Evolutionary conservation across 106 monocot genomes (phyloP).

Genomic region (Hemerocallis citrina): DNA sequence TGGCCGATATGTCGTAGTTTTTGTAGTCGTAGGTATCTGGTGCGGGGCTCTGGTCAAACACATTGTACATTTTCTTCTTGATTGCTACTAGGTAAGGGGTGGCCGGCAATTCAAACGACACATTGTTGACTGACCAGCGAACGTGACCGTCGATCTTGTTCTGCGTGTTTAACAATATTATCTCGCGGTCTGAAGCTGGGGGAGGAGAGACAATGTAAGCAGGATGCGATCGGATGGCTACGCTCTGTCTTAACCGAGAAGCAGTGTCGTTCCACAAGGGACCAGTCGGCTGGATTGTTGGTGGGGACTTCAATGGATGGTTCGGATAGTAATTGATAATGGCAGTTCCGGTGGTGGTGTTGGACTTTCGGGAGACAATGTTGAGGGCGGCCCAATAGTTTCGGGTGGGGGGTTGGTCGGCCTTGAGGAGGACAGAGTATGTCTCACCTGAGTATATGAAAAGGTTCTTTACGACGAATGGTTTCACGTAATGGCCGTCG

Average conservation of each 20-base stretch:
- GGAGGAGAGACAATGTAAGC: slow-evolving; percentile 37
- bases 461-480: slow-evolving; percentile 58
- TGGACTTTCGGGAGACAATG: slow-evolving; percentile 49
- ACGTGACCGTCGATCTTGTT: slow-evolving; percentile 49
- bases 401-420: slow-evolving; percentile 49
- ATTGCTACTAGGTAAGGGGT: slow-evolving; percentile 74
- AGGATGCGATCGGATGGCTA: slow-evolving; percentile 28
- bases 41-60: slow-evolving; percentile 36
- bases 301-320: slow-evolving; percentile 18
- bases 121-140: slow-evolving; percentile 72
- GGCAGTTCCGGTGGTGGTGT: slow-evolving; percentile 46
- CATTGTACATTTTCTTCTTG: slow-evolving; percentile 23
- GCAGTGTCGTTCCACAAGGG: slow-evolving; percentile 65
- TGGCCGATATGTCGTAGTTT: slow-evolving; percentile 10
- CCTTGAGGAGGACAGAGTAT: slow-evolving; percentile 71
- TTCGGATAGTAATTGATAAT: slow-evolving; percentile 74
- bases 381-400: slow-evolving; percentile 81
- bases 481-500: slow-evolving; percentile 69
- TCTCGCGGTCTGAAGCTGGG: slow-evolving; percentile 32
- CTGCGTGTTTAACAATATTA: slow-evolving; percentile 79
- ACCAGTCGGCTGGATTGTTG: slow-evolving; percentile 29
- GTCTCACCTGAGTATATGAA: slow-evolving; percentile 91
- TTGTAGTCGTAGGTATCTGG: slow-evolving; percentile 49
- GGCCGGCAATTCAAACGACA: slow-evolving; percentile 52
- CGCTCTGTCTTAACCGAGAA: slow-evolving; percentile 38